Evolutionary conservation across 2,329 filamentous ascomycete genomes (phyloP).

Genomic region (Nothomitra cinnamomea): DNA sequence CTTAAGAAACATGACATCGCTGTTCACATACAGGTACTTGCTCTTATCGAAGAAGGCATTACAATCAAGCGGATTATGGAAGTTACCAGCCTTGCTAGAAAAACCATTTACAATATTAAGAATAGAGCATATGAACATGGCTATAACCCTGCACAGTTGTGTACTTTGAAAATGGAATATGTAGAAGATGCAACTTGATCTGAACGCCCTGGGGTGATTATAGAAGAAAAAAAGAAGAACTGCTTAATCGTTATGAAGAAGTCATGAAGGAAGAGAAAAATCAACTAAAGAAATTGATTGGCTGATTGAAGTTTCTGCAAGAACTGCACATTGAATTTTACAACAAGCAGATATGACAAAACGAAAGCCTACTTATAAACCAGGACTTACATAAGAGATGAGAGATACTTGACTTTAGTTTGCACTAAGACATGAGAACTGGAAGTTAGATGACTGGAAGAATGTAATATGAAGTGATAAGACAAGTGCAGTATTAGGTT

Average conservation of each 20-base stretch:
- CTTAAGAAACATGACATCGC: slow-evolving; percentile 1
- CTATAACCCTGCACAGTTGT: slow-evolving; percentile 1
- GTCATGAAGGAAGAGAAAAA: no score
- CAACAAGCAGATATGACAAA: neutral
- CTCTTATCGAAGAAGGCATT: slow-evolving; percentile 3
- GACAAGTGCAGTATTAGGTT: no score
- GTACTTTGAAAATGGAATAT: neutral
- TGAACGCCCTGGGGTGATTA: neutral
- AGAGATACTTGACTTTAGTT: neutral
- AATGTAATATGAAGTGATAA: no score
- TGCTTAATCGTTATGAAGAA: neutral
- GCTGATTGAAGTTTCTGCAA: neutral
- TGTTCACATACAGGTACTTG: neutral
- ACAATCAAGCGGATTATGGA: neutral
- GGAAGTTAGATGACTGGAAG: neutral
- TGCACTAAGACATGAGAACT: neutral
- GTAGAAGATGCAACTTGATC: slow-evolving; percentile 2
- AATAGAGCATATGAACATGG: neutral
- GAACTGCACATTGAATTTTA: neutral
- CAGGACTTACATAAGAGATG: neutral
- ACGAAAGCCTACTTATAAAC: neutral
- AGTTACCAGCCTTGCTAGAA: slow-evolving; percentile 1
- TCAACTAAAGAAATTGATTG: neutral
- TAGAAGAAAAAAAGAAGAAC: neutral
- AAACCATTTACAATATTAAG: neutral